These are phyloP conservation scores for Pholiota molesta DNA, from an alignment of 768 basidiomycete species.

Conservation along the genomic window DNA sequence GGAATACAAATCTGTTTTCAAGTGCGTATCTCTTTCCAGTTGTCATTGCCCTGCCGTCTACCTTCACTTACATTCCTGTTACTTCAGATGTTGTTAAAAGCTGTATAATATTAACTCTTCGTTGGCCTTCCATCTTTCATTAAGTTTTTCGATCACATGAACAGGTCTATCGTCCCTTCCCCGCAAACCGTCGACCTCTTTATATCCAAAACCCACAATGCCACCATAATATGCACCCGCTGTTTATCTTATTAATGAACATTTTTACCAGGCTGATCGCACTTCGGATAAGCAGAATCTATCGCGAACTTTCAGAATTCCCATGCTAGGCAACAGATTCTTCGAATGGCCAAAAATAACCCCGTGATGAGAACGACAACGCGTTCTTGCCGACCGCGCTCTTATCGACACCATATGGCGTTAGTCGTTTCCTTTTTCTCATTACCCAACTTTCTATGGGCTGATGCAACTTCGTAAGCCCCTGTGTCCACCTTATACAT, in stretches of 20 bases:
- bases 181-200: no score
- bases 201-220: background rate
- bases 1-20: background rate
- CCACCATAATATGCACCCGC: background rate
- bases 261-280: background rate
- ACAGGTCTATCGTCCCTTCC: no score
- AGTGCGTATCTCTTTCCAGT: background rate
- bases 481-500: background rate
- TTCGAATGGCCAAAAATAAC: conserved; percentile 6
- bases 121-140: no score
- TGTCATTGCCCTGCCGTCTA: background rate
- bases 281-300: conserved; percentile 4
- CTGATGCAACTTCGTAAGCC: background rate
- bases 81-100: no score
- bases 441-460: background rate
- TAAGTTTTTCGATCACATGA: no score
- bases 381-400: background rate
- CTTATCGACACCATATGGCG: conserved; percentile 11
- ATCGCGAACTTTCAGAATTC: background rate
- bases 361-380: background rate
- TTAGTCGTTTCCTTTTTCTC: background rate
- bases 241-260: background rate
- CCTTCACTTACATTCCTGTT: no score
- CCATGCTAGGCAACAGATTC: conserved; percentile 2
- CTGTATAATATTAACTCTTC: no score